Percentiles rank a stretch among this genome's conserved stretches.
Conservation (phyloP, 345 rosid species). For the Hibiscus tridactylites region DNA sequence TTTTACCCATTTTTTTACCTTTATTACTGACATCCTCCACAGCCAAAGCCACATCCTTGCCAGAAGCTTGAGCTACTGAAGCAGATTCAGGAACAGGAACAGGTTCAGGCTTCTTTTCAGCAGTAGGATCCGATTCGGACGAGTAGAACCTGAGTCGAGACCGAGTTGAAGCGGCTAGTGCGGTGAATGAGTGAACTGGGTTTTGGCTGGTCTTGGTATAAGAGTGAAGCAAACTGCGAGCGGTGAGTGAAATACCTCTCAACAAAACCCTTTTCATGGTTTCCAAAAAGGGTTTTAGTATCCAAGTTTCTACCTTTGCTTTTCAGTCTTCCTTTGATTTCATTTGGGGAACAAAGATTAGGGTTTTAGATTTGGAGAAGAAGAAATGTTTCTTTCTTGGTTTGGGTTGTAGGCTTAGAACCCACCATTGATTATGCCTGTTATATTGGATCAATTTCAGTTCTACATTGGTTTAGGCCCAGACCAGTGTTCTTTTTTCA, state of each 20-base stretch:
- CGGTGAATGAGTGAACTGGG: neutral
- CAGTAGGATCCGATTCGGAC: conserved; percentile 31
- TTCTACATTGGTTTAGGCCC: neutral
- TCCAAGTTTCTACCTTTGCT: neutral
- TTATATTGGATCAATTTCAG: neutral
- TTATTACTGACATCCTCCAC: neutral
- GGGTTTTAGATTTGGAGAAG: neutral
- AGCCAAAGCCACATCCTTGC: neutral
- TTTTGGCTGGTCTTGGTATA: neutral
- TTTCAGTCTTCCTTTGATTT: neutral
- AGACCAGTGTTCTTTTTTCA: neutral
- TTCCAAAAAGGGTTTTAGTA: neutral
- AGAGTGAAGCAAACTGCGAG: conserved; percentile 18
- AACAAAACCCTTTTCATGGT: conserved; percentile 32
- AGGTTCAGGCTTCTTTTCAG: conserved; percentile 11
- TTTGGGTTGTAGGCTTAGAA: neutral
- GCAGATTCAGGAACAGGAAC: conserved; percentile 20
- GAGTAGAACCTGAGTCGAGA: conserved; percentile 30
- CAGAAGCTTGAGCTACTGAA: neutral
- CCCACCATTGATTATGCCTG: neutral
- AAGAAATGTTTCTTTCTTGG: neutral
- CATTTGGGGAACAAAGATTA: neutral
- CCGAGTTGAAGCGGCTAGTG: conserved; percentile 15
- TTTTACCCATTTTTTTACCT: neutral
- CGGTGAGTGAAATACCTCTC: conserved; percentile 18